Conservation (phyloP, 345 rosid genomes). For the Erysimum cheiranthoides region DNA sequence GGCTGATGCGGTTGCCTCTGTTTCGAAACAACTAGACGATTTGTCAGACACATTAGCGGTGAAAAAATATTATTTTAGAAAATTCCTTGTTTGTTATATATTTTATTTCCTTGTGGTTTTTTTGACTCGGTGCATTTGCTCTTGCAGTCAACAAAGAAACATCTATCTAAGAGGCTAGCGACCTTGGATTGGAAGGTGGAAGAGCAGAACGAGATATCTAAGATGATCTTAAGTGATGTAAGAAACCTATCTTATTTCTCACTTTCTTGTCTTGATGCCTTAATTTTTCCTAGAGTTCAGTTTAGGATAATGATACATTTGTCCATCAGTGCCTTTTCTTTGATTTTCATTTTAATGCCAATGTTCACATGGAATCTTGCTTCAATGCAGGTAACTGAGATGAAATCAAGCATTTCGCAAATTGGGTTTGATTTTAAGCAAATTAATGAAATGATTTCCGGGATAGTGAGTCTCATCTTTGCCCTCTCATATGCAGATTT, state of each 20-base stretch:
- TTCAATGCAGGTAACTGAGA: slow-evolving; percentile 64
- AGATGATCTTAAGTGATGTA: slow-evolving; percentile 71
- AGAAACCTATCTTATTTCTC: slow-evolving; percentile 12
- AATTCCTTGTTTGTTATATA: slow-evolving; percentile 19
- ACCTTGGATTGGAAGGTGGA: slow-evolving; percentile 86
- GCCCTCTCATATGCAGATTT: slow-evolving; percentile 14
- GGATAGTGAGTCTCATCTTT: slow-evolving; percentile 65
- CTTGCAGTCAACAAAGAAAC: slow-evolving; percentile 81
- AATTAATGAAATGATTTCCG: slow-evolving; percentile 74
- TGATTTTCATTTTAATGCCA: slow-evolving; percentile 23
- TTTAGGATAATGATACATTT: slow-evolving; percentile 10
- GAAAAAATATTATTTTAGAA: slow-evolving; percentile 2
- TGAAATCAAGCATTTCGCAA: slow-evolving; percentile 75
- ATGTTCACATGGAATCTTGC: slow-evolving; percentile 30
- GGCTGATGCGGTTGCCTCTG: slow-evolving; percentile 75
- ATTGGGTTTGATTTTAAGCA: slow-evolving; percentile 75
- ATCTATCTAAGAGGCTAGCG: slow-evolving; percentile 76
- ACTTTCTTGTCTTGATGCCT: slow-evolving; percentile 20
- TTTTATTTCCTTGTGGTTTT: not conserved
- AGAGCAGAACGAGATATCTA: slow-evolving; percentile 76
- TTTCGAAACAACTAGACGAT: slow-evolving; percentile 85
- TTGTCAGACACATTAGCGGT: slow-evolving; percentile 78
- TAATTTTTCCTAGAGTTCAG: not conserved
- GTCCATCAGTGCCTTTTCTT: not conserved
- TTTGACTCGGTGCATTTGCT: slow-evolving; percentile 28